A percentile compares a stretch with the other conserved stretches of the same genome.
phyloP scores from a whole-genome alignment of 75 land plant genomes.

The Cupressus sempervirens region DNA sequence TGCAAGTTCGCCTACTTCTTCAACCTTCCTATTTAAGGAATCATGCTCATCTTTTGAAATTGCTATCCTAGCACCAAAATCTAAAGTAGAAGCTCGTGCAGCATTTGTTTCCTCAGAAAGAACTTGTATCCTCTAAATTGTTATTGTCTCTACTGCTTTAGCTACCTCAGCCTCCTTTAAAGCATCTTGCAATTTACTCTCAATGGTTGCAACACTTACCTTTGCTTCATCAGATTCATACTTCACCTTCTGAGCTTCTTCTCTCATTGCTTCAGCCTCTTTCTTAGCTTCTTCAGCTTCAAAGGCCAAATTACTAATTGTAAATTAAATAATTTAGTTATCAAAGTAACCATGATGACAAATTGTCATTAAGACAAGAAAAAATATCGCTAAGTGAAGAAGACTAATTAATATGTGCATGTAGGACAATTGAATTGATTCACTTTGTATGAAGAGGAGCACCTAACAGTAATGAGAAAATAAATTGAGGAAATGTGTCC shows the following conservation, averaged over 20 bases:
- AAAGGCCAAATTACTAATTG: too few relatives aligned
- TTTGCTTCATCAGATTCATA: conserved; percentile 48
- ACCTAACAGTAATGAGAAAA: too few relatives aligned
- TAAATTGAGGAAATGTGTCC: too few relatives aligned
- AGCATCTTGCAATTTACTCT: conserved; percentile 43
- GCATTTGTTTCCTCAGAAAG: conserved; percentile 48
- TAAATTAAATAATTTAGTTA: too few relatives aligned
- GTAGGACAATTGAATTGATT: too few relatives aligned
- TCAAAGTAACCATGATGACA: too few relatives aligned
- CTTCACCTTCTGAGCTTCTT: conserved; percentile 40
- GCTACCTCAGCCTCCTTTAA: conserved; percentile 63
- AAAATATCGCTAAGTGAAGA: too few relatives aligned
- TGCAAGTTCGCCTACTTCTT: conserved; percentile 63
- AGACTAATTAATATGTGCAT: too few relatives aligned
- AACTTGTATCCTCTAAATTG: conserved; percentile 35
- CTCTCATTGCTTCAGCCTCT: conserved; percentile 58
- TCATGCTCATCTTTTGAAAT: conserved; percentile 74
- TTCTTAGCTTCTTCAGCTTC: conserved; percentile 52
- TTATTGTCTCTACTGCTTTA: conserved; percentile 57
- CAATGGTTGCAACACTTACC: conserved; percentile 38
- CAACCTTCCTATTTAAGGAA: conserved; percentile 54
- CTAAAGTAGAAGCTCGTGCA: conserved; percentile 36
- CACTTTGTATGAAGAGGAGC: too few relatives aligned
- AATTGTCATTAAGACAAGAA: too few relatives aligned
- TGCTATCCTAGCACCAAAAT: conserved; percentile 46